phyloP scores from a whole-genome alignment of 169 alveolate species.

The Plasmodium yoelii region DNA sequence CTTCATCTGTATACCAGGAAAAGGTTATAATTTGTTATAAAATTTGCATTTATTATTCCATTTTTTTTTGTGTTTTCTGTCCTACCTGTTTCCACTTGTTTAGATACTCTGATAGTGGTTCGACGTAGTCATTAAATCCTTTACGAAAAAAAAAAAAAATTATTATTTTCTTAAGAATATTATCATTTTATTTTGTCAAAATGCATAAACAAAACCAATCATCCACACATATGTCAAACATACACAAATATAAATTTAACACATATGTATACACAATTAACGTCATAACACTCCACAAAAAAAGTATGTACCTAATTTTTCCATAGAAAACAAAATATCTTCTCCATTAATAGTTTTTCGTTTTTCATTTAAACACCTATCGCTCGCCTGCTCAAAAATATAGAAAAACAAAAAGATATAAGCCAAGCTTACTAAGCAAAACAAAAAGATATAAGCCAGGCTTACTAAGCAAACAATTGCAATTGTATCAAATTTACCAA shows the following conservation, averaged over 20 bases:
- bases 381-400: constrained; percentile 90
- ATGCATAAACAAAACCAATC: not conserved
- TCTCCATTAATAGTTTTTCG: constrained; percentile 96
- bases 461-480: not conserved
- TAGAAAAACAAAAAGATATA: not conserved
- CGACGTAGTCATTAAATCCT: constrained; percentile 86
- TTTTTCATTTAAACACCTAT: constrained; percentile 92
- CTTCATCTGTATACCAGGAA: constrained; percentile 25
- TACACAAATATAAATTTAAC: not conserved
- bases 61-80: constrained; percentile 15
- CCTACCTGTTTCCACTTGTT: constrained; percentile 87
- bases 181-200: too few relatives aligned
- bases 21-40: not conserved
- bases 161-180: not conserved
- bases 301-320: constrained; percentile 85
- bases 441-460: not conserved
- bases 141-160: not conserved
- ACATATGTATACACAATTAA: not conserved
- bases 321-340: constrained; percentile 93
- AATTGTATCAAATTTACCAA: too few relatives aligned
- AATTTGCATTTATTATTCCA: not conserved
- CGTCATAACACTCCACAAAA: too few relatives aligned
- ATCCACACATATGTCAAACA: not conserved
- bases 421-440: not conserved
- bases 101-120: constrained; percentile 86